Conservation (phyloP, 75 land plant genomes). For the Cunninghamia lanceolata region DNA sequence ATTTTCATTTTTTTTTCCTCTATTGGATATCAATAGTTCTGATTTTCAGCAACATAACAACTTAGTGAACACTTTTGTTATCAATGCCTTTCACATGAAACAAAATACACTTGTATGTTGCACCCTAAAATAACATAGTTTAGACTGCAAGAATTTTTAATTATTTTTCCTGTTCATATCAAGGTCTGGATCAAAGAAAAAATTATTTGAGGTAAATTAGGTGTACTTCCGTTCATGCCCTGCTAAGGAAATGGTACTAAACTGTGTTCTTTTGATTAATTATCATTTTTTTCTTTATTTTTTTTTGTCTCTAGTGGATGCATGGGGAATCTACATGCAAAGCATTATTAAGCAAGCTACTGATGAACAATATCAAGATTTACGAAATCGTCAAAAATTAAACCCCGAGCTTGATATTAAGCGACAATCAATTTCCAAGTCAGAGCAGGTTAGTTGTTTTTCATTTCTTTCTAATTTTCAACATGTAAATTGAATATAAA, state of each 20-base stretch:
- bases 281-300: neutral
- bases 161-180: neutral
- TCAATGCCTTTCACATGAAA: neutral
- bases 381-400: conserved; percentile 76
- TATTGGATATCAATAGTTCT: neutral
- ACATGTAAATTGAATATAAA: neutral
- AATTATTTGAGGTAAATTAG: neutral
- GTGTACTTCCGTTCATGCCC: neutral
- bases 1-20: too few species aligned
- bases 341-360: conserved; percentile 78
- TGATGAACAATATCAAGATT: conserved; percentile 75
- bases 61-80: neutral
- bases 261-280: neutral
- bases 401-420: conserved; percentile 75
- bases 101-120: neutral
- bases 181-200: neutral
- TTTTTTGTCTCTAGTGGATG: conserved; percentile 39
- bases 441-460: conserved; percentile 55
- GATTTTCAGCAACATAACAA: neutral
- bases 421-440: conserved; percentile 41
- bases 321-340: conserved; percentile 75
- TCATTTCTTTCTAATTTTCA: neutral
- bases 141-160: too few species aligned
- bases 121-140: too few species aligned
- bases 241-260: neutral